Evolutionary conservation across 1,284 basidiomycete genomes (phyloP), one percentile per base, ranked within the genome.

Genomic region (Apiotrichum gamsii): DNA sequence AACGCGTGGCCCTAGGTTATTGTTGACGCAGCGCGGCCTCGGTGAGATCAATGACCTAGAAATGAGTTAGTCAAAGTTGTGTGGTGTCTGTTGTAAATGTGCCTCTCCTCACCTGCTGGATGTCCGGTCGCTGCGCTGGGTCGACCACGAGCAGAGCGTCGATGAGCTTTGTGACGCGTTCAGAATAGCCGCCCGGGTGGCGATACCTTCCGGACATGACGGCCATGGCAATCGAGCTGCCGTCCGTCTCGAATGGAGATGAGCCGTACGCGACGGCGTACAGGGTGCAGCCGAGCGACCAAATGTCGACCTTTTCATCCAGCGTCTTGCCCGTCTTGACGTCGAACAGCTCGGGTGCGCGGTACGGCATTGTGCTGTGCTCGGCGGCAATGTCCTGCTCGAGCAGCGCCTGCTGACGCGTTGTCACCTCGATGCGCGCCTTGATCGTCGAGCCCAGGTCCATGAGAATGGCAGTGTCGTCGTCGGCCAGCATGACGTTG

Each of bases 251-350:
- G 62, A 96, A 96, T 0, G 91, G 91, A 2, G 89, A 91, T 64
- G 89, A 85, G 1, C 85, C 85, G 70, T 95, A 94, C 1, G 89
- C 90, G 33, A 95, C 80, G 0, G 91, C 90, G 58, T 82, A 96
- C 25, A 96, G 77, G 0, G 87, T 90, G 72, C 90, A 93, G 0
- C 91, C 91, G 5, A 96, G 78, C 1, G 90, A 93, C 90, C 91
- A 96, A 40, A 96, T 90, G 68, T 96, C 91, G 14, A 94, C 90
- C 62, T 89, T 89, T 73, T 95, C 91, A 60, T 91, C 87, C n/a
- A 96, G 74, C 2, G 76, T 82, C 36, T 79, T 75, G 33, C 87
- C 87, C 1, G 90, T 95, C 69, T 94, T 94, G 48, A 94, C 90
- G 60, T 96, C 91, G 64, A 95, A 95, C 10, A 96, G 76, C 63